Percentiles rank a stretch among this genome's conserved stretches.
Conservation (phyloP, 495 filamentous ascomycete species). For the Penicillium malachiteum region DNA sequence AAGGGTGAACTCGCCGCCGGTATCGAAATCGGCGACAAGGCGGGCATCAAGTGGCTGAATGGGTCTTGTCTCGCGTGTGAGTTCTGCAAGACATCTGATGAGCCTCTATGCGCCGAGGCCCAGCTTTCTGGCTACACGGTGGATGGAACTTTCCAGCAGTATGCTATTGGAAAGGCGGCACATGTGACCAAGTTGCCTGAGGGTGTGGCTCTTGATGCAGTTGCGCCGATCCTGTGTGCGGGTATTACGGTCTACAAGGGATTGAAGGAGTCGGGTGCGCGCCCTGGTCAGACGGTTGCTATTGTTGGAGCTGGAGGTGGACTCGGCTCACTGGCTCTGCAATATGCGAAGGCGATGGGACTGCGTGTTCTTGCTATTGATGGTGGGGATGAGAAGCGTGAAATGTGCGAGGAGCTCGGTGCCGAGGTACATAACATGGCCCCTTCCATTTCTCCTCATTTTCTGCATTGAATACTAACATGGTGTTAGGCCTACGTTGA, state of each 20-base stretch:
- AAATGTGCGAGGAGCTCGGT: slow-evolving; percentile 66
- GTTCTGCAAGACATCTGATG: slow-evolving; percentile 67
- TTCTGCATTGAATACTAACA: slow-evolving; percentile 5
- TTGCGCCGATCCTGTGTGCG: slow-evolving; percentile 79
- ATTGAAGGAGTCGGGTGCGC: slow-evolving; percentile 74
- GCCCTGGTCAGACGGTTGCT: slow-evolving; percentile 76
- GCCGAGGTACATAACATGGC: slow-evolving; percentile 31
- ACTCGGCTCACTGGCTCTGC: slow-evolving; percentile 76
- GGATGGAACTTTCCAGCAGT: slow-evolving; percentile 87
- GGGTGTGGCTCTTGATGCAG: slow-evolving; percentile 65
- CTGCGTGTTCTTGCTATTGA: slow-evolving; percentile 75
- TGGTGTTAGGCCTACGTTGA: slow-evolving; percentile 62
- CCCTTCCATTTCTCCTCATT: neutral
- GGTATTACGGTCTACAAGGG: slow-evolving; percentile 93
- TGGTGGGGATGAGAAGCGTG: slow-evolving; percentile 72
- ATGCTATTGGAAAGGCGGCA: slow-evolving; percentile 77
- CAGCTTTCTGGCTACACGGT: slow-evolving; percentile 73
- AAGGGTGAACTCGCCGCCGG: slow-evolving; percentile 67
- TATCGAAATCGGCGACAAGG: slow-evolving; percentile 69
- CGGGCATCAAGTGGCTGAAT: slow-evolving; percentile 83
- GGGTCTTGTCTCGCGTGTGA: slow-evolving; percentile 68
- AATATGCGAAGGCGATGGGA: slow-evolving; percentile 91
- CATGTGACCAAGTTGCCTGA: slow-evolving; percentile 76
- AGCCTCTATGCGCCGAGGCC: slow-evolving; percentile 67
- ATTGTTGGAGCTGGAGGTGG: slow-evolving; percentile 91